A percentile compares a stretch with the other conserved stretches of the same genome.
Conservation (phyloP, 805 yeast genomes). For the Barnettozyma pratensis region DNA sequence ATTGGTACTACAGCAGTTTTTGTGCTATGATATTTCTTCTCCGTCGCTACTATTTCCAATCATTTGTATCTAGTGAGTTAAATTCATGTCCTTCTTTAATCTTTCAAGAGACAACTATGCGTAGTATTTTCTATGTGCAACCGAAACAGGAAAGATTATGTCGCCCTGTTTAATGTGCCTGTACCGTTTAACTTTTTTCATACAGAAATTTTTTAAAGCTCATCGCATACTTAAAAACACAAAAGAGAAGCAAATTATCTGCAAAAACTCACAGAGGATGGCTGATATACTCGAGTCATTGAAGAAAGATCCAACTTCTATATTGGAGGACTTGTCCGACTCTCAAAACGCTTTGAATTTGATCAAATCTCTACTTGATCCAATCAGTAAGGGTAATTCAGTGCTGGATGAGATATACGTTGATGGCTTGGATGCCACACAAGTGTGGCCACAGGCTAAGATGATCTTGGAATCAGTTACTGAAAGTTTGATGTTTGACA, state of each 20-base stretch:
- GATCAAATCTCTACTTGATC: constrained; percentile 23
- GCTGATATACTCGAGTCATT: constrained; percentile 4
- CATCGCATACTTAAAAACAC: constrained; percentile 4
- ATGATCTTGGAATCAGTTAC: constrained; percentile 76
- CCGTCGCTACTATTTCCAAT: too few species aligned
- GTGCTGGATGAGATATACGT: constrained; percentile 76
- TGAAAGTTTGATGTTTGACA: constrained; percentile 52
- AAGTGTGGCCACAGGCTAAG: constrained; percentile 91
- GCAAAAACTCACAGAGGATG: neutral
- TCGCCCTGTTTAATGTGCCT: neutral
- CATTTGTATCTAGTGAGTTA: too few species aligned
- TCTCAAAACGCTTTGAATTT: constrained; percentile 11
- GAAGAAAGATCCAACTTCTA: constrained; percentile 9
- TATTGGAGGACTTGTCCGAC: neutral
- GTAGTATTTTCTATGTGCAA: too few species aligned
- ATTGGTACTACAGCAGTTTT: constrained; percentile 58
- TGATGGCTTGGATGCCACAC: constrained; percentile 85
- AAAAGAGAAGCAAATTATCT: neutral
- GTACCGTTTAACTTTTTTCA: constrained; percentile 1
- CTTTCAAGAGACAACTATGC: too few species aligned
- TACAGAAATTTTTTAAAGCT: constrained; percentile 5
- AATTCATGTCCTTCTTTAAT: too few species aligned
- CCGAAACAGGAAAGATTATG: too few species aligned
- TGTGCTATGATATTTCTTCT: constrained; percentile 10
- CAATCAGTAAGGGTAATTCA: constrained; percentile 30